Base-by-base conservation (phyloP, 2,329 filamentous ascomycete genomes). In the Alternaria arbusti region DNA sequence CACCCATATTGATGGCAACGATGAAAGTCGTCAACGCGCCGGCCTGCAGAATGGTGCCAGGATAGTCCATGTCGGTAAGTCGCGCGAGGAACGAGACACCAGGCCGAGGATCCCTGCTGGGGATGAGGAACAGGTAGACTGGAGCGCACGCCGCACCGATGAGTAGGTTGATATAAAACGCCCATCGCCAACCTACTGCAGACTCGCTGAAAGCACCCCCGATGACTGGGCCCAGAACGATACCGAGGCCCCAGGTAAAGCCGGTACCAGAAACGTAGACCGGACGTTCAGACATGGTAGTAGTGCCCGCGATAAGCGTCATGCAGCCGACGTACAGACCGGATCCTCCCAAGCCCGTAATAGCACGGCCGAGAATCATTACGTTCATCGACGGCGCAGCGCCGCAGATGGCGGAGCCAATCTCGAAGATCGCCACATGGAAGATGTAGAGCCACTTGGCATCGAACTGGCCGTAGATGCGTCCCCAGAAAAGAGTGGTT, bases 151-250 rank as follows among this genome's bases (percentile, higher is more conserved):
- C 69, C 8, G 77, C 86, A 1, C 85, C 80, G 50, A 85, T 75
- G 36, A 80, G 72, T 1, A 89, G 78, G 67, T 89, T 89, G 77
- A 89, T 84, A 68, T 89, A 89, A 68, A 86, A 86, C 0, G 45
- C 57, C 63, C 62, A 69, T 17, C 84, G 65, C 84, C 84, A 86
- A 0, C 78, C 81, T 1, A 79, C 79, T 6, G 73, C 63, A 6
- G 67, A 68, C 30, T 78, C 78, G 6, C 76, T 76, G 45, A 86
- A 85, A 0, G 80, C 82, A 17, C 84, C 84, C 15, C 84, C 84
- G 12, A 85, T 73, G 25, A 86, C 75, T 1, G 84, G 85, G 0
- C 85, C 85, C 2, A 86, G 70, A 10, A 74, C 58, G 3, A 77
- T 81, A 4, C 84, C 84, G 3, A 83, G 58, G 52, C 83, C 83